Base-by-base conservation (phyloP, 1,284 basidiomycete genomes). In the Pyrrhoderma noxium region DNA sequence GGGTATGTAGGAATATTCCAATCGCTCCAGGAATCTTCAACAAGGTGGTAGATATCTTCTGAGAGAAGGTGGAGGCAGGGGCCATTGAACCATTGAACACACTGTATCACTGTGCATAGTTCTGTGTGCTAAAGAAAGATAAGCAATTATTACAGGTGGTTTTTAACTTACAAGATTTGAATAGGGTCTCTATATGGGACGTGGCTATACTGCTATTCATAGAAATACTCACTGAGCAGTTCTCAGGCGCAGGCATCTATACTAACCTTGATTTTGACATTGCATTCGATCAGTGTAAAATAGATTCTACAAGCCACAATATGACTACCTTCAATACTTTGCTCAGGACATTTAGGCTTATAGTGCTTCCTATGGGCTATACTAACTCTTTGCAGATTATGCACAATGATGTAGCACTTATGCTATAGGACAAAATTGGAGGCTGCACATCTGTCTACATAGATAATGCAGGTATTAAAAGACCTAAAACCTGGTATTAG, bases 91-190 rank as follows among this genome's bases (percentile, higher is more conserved):
- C 58, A 0, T 62, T 58, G 0, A 53, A 65, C 1, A 59, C 65
- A 0, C 63, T 70, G 0, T 74, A 75, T 49, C 53, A 61, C 0
- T 69, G 65, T 0, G 11, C 61, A 13, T 73, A 69, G 70, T 75
- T 76, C 42, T 71, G 66, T 47, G 64, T 75, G 0, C n/a, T 60
- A 7, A 67, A 69, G 57, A 64, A 63, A 37, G 59, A 58, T 57
- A 57, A 61, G n/a, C 59, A 59, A 4, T 25, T 25, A 4, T 51
- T 66, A 0, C 54, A 61, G 3, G 41, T 62, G 8, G 63, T 67
- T 3, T 60, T 64, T 45, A 62, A 65, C 43, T 52, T 65, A 5
- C 62, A 65, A 45, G 59, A 56, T 14, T 51, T 66, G 0, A 67
- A 66, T 34, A 37, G 46, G 35, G 61, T 60, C 18, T 54, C 47